Evolutionary conservation across 805 yeast species (phyloP), one percentile per base, ranked within the genome.

Genomic region (Candida endomychidarum): DNA sequence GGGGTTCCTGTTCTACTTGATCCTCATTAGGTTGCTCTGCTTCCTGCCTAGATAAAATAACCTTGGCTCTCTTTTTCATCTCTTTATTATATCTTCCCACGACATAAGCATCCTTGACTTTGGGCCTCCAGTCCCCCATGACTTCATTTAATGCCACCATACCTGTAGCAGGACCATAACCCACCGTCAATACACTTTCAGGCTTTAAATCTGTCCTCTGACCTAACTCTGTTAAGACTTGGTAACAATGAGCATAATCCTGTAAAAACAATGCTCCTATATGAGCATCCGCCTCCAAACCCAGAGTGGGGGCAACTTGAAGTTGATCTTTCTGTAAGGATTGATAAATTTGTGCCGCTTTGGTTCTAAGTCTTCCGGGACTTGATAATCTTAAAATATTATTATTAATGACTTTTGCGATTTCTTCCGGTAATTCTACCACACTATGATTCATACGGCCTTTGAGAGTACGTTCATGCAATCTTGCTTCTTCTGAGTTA

Each of bases 101-200:
- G 12, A 90, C 74, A 17, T 83, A 85, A 0, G 86, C 80, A 27
- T 86, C 88, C 51, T 86, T 86, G 10, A 67, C 65, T 14, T 63
- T 64, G 0, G 95, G 88, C 14, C 62, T 57, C 63, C 76, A 84
- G 0, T 73, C 73, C 0, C 86, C 89, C 80, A 87, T 78, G 1
- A 90, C 52, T 52, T 89, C 96, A 54, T 90, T 87, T 38, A 89
- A 66, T 0, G 95, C 98, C 11, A 90, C 63, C 69, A 93, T 80
- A 2, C 97, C 97, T 0, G 95, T 83, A 2, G 88, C 91, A 1
- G 99, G 98, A 0, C 99, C 98, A 55, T 74, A 81, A 0, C 96
- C 91, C 10, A 87, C 77, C 53, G 87, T 95, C 36, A 93, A 67
- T 0, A 93, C 77, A 4, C 77, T 67, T 20, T 72, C 54, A 0